Conservation (phyloP, 108 stramenopile genomes). For the Craspedostauros australis region DNA sequence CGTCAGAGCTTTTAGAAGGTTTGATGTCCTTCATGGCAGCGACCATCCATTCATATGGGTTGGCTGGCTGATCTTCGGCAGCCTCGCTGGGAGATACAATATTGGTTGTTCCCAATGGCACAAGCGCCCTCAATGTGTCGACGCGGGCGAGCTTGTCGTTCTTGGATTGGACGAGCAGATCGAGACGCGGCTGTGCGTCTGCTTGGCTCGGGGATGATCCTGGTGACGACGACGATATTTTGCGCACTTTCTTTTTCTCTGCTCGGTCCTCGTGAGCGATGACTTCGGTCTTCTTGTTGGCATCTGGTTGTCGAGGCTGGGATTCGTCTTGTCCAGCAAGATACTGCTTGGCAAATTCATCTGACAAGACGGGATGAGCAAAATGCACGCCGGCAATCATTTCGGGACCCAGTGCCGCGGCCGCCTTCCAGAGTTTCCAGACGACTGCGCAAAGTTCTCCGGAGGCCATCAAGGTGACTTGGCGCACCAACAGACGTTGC, state of each 20-base stretch:
- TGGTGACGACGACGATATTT: no score
- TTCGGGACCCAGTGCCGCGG: conserved; percentile 2
- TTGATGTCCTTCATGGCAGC: no score
- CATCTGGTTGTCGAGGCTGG: not conserved
- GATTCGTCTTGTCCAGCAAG: conserved; percentile 5
- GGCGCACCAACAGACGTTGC: conserved; percentile 19
- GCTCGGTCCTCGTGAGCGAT: no score
- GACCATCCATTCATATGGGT: no score
- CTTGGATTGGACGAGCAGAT: no score
- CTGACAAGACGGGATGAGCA: conserved; percentile 19
- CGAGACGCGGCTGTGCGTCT: no score
- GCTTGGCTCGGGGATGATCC: no score
- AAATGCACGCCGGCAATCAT: conserved; percentile 13
- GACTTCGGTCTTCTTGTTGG: not conserved
- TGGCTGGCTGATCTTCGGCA: not conserved
- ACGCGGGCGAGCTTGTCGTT: conserved; percentile 13
- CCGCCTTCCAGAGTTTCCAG: conserved; percentile 25
- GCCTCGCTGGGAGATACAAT: no score
- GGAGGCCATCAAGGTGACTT: conserved; percentile 23
- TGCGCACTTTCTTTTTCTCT: no score
- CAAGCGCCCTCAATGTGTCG: conserved; percentile 12
- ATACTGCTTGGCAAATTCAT: conserved; percentile 21
- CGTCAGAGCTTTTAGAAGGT: no score
- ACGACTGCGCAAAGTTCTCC: conserved; percentile 24
- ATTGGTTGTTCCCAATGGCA: conserved; percentile 8